Conservation (phyloP, 106 monocot species). For the Vanilla planifolia region DNA sequence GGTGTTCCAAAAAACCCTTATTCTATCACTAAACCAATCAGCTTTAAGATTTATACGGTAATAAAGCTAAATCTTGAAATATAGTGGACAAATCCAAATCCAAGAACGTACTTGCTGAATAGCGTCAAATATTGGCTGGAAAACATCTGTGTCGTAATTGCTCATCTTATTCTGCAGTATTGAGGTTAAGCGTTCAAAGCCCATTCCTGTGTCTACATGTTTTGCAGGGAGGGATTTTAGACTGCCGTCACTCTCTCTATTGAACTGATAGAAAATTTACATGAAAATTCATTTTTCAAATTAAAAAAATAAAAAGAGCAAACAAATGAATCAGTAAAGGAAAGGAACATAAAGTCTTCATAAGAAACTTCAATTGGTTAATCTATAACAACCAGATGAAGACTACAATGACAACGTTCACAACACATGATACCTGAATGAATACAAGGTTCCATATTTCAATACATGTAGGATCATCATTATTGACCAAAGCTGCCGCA, state of each 20-base stretch:
- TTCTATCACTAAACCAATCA: too few relatives aligned
- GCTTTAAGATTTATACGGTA: too few relatives aligned
- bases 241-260: conserved; percentile 77
- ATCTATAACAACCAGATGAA: too few relatives aligned
- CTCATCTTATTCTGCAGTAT: conserved; percentile 94
- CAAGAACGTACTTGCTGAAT: conserved; percentile 57
- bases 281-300: conserved; percentile 1
- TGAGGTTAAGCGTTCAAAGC: conserved; percentile 85
- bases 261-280: conserved; percentile 48
- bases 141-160: conserved; percentile 96
- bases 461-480: conserved; percentile 97
- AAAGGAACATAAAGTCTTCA: too few relatives aligned
- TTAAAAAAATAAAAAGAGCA: background rate
- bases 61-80: too few relatives aligned
- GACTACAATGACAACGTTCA: too few relatives aligned
- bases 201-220: conserved; percentile 97
- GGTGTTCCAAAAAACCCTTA: too few relatives aligned
- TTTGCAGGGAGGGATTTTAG: conserved; percentile 73
- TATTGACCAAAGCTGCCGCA: conserved; percentile 90
- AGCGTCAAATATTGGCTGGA: conserved; percentile 78
- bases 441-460: conserved; percentile 99
- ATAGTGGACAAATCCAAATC: background rate
- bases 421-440: conserved; percentile 60
- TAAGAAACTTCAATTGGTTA: too few relatives aligned
- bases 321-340: background rate